phyloP scores from a whole-genome alignment of 495 filamentous ascomycete species.

The Penicillium pancosmium region DNA sequence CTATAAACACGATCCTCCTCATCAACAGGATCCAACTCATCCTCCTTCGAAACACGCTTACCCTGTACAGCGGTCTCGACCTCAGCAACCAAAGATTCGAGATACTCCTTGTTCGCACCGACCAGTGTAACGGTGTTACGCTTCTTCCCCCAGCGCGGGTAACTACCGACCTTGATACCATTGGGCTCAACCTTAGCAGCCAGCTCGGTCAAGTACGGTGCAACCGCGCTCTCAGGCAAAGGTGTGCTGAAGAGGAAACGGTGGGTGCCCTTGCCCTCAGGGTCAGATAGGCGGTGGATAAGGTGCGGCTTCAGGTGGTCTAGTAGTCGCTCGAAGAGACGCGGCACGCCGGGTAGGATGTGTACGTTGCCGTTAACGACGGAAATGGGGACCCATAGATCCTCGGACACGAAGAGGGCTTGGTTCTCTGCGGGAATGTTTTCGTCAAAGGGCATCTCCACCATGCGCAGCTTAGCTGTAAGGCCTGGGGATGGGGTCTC shows the following conservation, averaged over 20 bases:
- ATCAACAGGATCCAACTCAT: conserved; percentile 56
- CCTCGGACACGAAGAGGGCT: conserved; percentile 74
- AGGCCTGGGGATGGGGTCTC: conserved; percentile 75
- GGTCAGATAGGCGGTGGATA: conserved; percentile 69
- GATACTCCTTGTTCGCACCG: conserved; percentile 64
- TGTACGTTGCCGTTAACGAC: conserved; percentile 92
- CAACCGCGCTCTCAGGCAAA: conserved; percentile 80
- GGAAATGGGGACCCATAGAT: conserved; percentile 86
- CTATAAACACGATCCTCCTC: conserved; percentile 35
- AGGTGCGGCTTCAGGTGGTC: conserved; percentile 72
- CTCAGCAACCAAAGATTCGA: conserved; percentile 62
- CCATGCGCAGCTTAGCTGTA: conserved; percentile 86
- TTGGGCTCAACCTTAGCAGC: conserved; percentile 67
- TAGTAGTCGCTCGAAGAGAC: conserved; percentile 77
- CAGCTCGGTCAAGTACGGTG: conserved; percentile 77
- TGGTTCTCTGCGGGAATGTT: conserved; percentile 61
- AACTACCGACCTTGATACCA: conserved; percentile 94
- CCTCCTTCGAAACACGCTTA: conserved; percentile 55
- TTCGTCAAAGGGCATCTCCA: conserved; percentile 77
- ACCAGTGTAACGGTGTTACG: conserved; percentile 91
- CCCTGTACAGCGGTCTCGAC: conserved; percentile 66
- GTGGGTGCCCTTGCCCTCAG: conserved; percentile 75
- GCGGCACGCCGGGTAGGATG: conserved; percentile 88
- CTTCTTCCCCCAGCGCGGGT: conserved; percentile 88
- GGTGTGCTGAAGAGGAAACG: conserved; percentile 85